Base-by-base conservation (phyloP, 1,139 yeast genomes). In the Sugiyamaella castrensis region DNA sequence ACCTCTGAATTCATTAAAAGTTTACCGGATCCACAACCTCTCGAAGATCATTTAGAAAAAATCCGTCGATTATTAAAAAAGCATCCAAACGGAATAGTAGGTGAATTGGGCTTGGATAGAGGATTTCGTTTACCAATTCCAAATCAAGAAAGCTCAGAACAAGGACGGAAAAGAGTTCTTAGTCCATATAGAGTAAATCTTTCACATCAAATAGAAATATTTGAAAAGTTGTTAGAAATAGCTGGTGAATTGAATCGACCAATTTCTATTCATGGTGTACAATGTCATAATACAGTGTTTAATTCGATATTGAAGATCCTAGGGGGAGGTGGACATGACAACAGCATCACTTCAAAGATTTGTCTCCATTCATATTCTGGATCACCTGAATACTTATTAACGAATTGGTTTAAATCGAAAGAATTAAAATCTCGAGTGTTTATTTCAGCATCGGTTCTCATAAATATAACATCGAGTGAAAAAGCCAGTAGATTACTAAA, bases 321-420 rank as follows among this genome's bases (percentile, higher is more conserved):
- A 10, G 48, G 43, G 11, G 53, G 50, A 24, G 63, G 64, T 6
- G 46, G 34, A 8, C 54, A 51, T 24, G 5, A 19, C 5, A 19
- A 19, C 5, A 19, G 3, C 24, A 19, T 19, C 24, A 64, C 66
- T 11, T 60, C 64, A 1, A 52, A 71, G 1, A 69, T 88, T 0
- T 79, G 88, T 32, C 71, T 91, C 29, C 98, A 91, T 63, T 87
- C 96, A 0, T 91, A 81, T 64, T 80, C 88, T n/a, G 98, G 97
- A 0, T 82, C 94, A 2, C 60, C 73, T 0, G 95, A 88, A 33
- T 66, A 65, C 48, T 83, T 81, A 50, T 77, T 81, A 4, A 69
- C 71, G 45, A 58, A 72, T 43, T 84, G 94, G 85, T 75, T 19
- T 67, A 70, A 45, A 29, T 39, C 48, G 2, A 40, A 33, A 16